Base-by-base conservation (phyloP, 805 yeast species). In the Saccharomycopsis malanga region DNA sequence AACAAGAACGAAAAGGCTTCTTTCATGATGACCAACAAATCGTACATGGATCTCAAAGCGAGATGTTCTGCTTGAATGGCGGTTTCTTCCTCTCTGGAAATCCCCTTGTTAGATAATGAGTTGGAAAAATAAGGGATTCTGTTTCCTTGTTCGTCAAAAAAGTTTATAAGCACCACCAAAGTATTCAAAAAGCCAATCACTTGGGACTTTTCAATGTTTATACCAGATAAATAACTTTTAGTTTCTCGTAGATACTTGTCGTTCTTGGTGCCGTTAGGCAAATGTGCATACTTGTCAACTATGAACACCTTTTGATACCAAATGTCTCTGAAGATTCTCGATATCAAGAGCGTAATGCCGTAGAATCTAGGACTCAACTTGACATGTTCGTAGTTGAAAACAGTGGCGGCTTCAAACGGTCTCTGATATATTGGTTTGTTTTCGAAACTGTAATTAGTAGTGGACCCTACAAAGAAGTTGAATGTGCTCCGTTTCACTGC, bases 1-100 rank as follows among this genome's bases (percentile, higher is more conserved):
- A 83, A 76, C 53, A 93, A 68, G 61, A 93, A 93, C 1, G 97
- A 87, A 27, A 91, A 69, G 0, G 95, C 95, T 64, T 93, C 98
- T 56, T 87, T 86, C 64, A 87, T 79, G 4, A 87, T 79, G 46
- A 76, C 77, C 47, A 89, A 73, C 7, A 89, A 74, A 57, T 84
- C 81, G 39, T 86, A 70, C 34, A 93, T 66, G 0, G 96, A 79
- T 23, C 81, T 79, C 54, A 91, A 76, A 4, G 95, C 96, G 57
- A 87, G 80, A 57, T 87, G 88, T 61, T 93, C 98, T 1, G 96
- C 95, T 63, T 93, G 89, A 46, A 78, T 68, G 38, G 88, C 81
- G 37, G 83, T 78, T 54, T 84, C 91, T 34, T 77, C 74, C 23
- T 49, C 55, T 40, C 43, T 45, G 10, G 51, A 44, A 15, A 44